Evolutionary conservation across 345 rosid genomes (phyloP), one percentile per base, ranked within the genome.

Genomic region (Hibiscus syriacus): DNA sequence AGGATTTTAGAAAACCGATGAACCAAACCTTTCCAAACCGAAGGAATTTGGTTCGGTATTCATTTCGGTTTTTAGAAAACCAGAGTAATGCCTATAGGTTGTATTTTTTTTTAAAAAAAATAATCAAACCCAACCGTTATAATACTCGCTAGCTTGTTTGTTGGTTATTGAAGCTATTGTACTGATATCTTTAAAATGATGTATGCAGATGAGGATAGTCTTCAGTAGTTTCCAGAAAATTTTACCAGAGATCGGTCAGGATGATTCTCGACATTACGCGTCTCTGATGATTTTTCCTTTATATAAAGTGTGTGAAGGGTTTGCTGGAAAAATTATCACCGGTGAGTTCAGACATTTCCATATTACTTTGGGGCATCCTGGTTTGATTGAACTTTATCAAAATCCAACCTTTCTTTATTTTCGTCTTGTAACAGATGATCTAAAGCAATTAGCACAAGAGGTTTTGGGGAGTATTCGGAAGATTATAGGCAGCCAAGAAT

Each of bases 261-360:
- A 78, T 20, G 82, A 84, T 49, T 82, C 78, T 19, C 71, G 68
- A 66, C 81, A 38, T 45, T 84, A 85, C 59, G 95, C 85, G 53
- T 72, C 9, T 59, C 78, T 78, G 64, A 85, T 94, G 78, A 79
- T 94, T 64, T 78, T 87, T 22, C 92, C 96, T 0, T 56, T 89
- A 66, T 94, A 86, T 80, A 94, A 94, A 87, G 87, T 94, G 30
- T 85, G 82, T n/a, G 95, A 94, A 85, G 96, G 92, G 70, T 86
- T 71, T 73, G 73, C 98, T 6, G 99, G 96, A 62, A 91, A 83
- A 75, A 76, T 77, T 72, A 77, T 91, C 56, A 52, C 82, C 32
- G 96, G 97, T 90, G 64, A 70, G 83, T 70, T 70, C n/a, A 36
- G 8, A 14, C 60, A 32, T 53, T 67, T n/a, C 4, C 30, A 17